Evolutionary conservation across 192 early-diverging fungal species (phyloP).

Genomic region (Rhizophagus clarus): DNA sequence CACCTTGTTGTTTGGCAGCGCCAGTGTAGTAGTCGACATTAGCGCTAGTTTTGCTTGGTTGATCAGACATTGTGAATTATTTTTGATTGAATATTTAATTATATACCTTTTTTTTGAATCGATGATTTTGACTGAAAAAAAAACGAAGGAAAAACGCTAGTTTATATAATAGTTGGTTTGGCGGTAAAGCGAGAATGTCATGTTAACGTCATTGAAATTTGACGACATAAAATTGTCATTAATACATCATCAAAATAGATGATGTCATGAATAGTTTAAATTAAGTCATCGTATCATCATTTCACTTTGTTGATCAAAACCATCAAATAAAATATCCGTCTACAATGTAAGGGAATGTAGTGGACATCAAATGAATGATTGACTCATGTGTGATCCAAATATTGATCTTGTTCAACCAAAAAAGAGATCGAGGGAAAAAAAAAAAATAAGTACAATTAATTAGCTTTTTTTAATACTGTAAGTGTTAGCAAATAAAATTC

Average conservation of each 20-base stretch:
- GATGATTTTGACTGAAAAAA: not conserved
- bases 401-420: too few relatives aligned
- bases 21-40: not conserved
- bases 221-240: not conserved
- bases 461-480: too few relatives aligned
- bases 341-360: too few relatives aligned
- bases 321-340: too few relatives aligned
- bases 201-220: not conserved
- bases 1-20: not conserved
- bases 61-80: not conserved
- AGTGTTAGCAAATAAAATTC: too few relatives aligned
- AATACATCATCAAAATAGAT: not conserved
- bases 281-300: too few relatives aligned
- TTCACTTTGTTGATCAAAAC: too few relatives aligned
- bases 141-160: not conserved
- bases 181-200: not conserved
- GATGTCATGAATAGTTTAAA: too few relatives aligned
- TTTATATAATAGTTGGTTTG: not conserved
- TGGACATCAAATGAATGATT: too few relatives aligned
- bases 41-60: not conserved
- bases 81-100: not conserved
- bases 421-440: too few relatives aligned
- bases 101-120: not conserved
- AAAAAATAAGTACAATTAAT: too few relatives aligned
- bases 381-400: too few relatives aligned